Evolutionary conservation across 2,329 filamentous ascomycete genomes (phyloP).

Genomic region (Aspergillus chevalieri): DNA sequence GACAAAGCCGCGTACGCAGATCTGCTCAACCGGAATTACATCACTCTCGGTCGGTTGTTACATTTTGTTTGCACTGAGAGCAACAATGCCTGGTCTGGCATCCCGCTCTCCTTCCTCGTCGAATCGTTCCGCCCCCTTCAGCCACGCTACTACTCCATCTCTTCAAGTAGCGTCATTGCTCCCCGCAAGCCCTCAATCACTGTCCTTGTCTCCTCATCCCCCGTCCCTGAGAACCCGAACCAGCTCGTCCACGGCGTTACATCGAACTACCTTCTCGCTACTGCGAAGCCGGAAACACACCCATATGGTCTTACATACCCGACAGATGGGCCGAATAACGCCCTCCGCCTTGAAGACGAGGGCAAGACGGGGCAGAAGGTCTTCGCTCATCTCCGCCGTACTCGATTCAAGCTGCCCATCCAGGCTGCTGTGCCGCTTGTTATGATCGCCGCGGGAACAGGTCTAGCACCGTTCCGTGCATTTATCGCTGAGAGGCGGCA

Average conservation of each 20-base stretch:
- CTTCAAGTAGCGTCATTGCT: slow-evolving; percentile 52
- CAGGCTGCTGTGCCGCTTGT: slow-evolving; percentile 41
- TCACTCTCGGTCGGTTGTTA: slow-evolving; percentile 51
- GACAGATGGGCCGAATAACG: slow-evolving; percentile 77
- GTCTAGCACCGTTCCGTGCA: slow-evolving; percentile 44
- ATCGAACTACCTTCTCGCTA: slow-evolving; percentile 83
- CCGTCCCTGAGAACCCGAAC: slow-evolving; percentile 61
- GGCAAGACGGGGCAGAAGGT: slow-evolving; percentile 76
- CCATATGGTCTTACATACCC: slow-evolving; percentile 75
- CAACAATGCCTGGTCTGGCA: slow-evolving; percentile 61
- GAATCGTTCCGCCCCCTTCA: slow-evolving; percentile 83
- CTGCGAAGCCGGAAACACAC: slow-evolving; percentile 65
- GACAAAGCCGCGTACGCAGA: slow-evolving; percentile 83
- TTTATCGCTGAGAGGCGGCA: slow-evolving; percentile 39
- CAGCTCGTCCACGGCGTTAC: slow-evolving; percentile 80
- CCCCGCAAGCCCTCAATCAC: slow-evolving; percentile 62
- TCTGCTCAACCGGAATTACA: slow-evolving; percentile 65
- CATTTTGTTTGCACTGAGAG: slow-evolving; percentile 56
- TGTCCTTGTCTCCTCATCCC: slow-evolving; percentile 74
- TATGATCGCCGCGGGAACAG: slow-evolving; percentile 49
- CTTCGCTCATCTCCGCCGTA: slow-evolving; percentile 85
- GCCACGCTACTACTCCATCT: slow-evolving; percentile 93
- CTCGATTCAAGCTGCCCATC: slow-evolving; percentile 85
- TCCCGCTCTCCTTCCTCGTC: slow-evolving; percentile 83
- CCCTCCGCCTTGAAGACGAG: slow-evolving; percentile 56